Conservation (phyloP, 2,329 filamentous ascomycete species). For the Neofusicoccum kwambonambiense region DNA sequence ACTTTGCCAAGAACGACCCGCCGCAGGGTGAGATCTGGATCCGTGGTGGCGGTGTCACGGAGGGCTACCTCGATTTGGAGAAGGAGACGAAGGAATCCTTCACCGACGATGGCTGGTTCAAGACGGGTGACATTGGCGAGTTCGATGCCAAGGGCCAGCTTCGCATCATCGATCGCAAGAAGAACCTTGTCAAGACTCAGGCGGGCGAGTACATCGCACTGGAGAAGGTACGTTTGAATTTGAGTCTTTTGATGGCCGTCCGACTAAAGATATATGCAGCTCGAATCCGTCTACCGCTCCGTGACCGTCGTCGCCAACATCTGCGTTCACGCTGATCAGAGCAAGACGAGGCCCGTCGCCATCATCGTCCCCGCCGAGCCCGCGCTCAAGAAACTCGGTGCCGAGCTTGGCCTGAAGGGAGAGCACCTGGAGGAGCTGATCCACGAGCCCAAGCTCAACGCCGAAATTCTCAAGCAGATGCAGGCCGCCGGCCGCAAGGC, state of each 20-base stretch:
- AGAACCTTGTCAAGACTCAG: conserved; percentile 95
- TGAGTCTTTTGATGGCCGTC: too few relatives aligned
- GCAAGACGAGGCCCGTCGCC: conserved; percentile 76
- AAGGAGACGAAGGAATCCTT: conserved; percentile 77
- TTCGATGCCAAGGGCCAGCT: conserved; percentile 79
- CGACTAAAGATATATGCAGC: conserved; percentile 42
- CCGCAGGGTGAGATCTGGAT: conserved; percentile 94
- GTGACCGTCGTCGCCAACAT: conserved; percentile 78
- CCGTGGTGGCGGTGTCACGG: conserved; percentile 71
- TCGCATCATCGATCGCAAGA: conserved; percentile 90
- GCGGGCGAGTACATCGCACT: conserved; percentile 96
- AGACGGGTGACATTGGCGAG: conserved; percentile 92
- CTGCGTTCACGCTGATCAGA: conserved; percentile 77
- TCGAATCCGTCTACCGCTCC: conserved; percentile 87
- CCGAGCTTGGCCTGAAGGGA: conserved; percentile 61
- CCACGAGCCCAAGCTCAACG: conserved; percentile 63
- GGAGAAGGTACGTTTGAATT: conserved; percentile 58
- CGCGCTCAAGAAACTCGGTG: conserved; percentile 56
- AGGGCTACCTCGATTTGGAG: conserved; percentile 79
- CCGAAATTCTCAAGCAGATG: conserved; percentile 68
- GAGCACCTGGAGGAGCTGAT: conserved; percentile 67
- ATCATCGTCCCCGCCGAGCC: conserved; percentile 67
- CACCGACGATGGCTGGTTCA: conserved; percentile 91
- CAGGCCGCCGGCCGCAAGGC: conserved; percentile 63
- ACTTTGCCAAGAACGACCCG: conserved; percentile 69